These are phyloP conservation scores for Venturia carpophila DNA, from an alignment of 2,329 filamentous ascomycete genomes.

Conservation along the genomic window DNA sequence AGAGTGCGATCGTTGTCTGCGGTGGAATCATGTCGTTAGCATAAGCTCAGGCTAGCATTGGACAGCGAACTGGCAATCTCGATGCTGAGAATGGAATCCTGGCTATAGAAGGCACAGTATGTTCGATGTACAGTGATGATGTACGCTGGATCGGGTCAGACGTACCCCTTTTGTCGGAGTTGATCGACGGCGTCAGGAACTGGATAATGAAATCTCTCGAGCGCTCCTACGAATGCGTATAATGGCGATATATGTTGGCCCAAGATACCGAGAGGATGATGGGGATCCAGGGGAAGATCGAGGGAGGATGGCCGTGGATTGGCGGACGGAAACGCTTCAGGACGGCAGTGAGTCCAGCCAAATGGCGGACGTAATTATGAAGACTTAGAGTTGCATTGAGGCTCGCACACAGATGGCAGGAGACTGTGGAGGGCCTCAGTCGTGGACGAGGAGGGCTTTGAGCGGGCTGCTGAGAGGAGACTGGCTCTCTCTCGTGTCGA, in stretches of 20 bases:
- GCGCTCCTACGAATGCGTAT: conserved; percentile 8
- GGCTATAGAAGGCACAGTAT: conserved; percentile 6
- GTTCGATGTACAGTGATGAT: conserved; percentile 10
- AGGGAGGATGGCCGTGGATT: background rate
- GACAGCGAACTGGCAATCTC: background rate
- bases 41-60: background rate
- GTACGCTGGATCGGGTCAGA: conserved; percentile 2
- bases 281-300: background rate
- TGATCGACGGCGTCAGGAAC: background rate
- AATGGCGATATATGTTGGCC: conserved; percentile 12
- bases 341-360: conserved; percentile 8
- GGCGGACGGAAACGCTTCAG: conserved; percentile 1
- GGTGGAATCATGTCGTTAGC: background rate
- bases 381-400: conserved; percentile 9
- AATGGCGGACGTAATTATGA: conserved; percentile 8
- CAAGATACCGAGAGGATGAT: conserved; percentile 12
- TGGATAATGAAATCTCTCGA: background rate
- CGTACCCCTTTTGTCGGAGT: conserved; percentile 14
- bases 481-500: background rate
- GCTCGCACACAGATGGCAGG: conserved; percentile 3
- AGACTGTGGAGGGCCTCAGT: background rate
- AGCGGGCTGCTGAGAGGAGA: background rate
- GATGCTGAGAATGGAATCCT: conserved; percentile 10
- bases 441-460: background rate
- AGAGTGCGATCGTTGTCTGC: background rate